Conservation (phyloP, 2,329 filamentous ascomycete genomes). For the Elsinoe batatas region DNA sequence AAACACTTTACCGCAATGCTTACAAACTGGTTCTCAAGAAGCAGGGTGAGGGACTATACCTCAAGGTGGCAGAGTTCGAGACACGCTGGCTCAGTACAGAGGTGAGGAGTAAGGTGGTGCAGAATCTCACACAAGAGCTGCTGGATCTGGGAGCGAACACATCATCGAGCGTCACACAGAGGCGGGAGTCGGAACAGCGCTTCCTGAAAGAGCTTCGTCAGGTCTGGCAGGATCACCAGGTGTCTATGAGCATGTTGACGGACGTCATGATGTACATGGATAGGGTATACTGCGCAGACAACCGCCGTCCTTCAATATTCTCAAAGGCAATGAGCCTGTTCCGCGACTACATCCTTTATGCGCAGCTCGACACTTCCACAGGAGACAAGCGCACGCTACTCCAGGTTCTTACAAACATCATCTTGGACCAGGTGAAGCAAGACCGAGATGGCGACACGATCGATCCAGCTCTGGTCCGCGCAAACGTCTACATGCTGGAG, state of each 20-base stretch:
- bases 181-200: constrained; percentile 67
- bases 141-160: constrained; percentile 27
- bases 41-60: constrained; percentile 72
- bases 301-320: constrained; percentile 68
- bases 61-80: constrained; percentile 71
- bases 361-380: constrained; percentile 39
- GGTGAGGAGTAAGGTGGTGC: constrained; percentile 61
- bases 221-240: constrained; percentile 80
- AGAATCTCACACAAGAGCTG: constrained; percentile 61
- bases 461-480: constrained; percentile 70
- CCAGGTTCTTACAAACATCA: constrained; percentile 66
- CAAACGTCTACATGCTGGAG: constrained; percentile 83
- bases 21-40: constrained; percentile 92
- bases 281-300: constrained; percentile 67
- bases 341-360: constrained; percentile 70
- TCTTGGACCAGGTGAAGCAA: constrained; percentile 86
- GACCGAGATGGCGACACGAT: constrained; percentile 85
- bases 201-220: constrained; percentile 68
- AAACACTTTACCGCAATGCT: constrained; percentile 84
- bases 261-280: constrained; percentile 98
- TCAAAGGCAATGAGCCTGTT: constrained; percentile 78
- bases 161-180: constrained; percentile 61
- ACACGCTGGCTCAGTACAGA: constrained; percentile 65
- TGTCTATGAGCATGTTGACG: constrained; percentile 89
- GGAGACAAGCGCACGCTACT: constrained; percentile 48